Base-by-base conservation (phyloP, 2,329 filamentous ascomycete genomes). In the Paracoccidioides lutzii region DNA sequence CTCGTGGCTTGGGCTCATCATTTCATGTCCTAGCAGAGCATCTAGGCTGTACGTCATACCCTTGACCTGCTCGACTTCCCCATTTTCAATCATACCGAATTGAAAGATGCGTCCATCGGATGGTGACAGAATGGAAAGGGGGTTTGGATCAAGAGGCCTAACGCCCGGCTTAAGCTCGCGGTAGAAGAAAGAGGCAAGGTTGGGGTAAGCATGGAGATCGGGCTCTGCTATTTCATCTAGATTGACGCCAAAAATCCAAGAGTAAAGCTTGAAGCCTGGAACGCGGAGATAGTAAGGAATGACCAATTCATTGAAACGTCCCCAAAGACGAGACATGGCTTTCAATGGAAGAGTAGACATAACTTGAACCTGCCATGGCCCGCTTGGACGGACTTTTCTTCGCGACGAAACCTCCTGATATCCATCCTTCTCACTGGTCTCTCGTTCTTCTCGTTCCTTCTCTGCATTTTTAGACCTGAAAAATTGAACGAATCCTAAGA, bases 21-120 rank as follows among this genome's bases (percentile, higher is more conserved):
- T 81, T 61, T 69, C 70, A 61, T 61, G 83, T 53, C 93, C 93
- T 1, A 98, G 79, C 1, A 98, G 79, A 6, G 93, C 90, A 68
- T 98, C 93, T 55, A 98, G 81, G 62, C 85, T 95, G 73, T 98
- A 98, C 0, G 93, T 98, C 79, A 98, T 93, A 58, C 93, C 93
- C 73, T 98, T 98, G 60, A 98, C 91, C 73, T 98, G 93, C 70
- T 98, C 93, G 45, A 98, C 94, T 66, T 96, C 89, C 50, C 91
- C 90, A 64, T 90, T 83, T 65, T 94, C 86, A 56, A 98, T 96
- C 63, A 83, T 84, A 9, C 93, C 93, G 63, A 90, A 96, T 65
- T 97, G 91, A 32, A 98, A 80, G 48, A 98, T 80, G 60, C 87
- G 86, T 49, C 93, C 93, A 69, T 98, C 93, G 4, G 93, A 83